Conservation (phyloP, 139 green algal genomes). For the Chlamydomonas sp. region DNA sequence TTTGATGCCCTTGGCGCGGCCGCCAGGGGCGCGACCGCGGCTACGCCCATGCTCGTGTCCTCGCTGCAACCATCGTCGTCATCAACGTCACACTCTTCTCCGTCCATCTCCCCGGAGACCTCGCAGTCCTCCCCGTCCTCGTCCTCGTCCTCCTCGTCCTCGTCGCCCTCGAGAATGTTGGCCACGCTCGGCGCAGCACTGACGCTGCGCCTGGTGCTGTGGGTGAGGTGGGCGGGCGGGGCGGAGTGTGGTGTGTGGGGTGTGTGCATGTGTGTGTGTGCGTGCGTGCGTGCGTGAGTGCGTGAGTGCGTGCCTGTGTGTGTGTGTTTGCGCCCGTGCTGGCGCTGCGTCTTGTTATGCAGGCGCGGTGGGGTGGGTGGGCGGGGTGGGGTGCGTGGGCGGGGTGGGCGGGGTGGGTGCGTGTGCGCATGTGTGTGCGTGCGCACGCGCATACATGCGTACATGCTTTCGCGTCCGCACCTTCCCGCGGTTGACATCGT, state of each 20-base stretch:
- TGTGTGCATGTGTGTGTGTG: neutral
- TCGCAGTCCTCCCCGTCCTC: too few species aligned
- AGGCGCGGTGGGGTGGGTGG: neutral
- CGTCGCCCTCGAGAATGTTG: neutral
- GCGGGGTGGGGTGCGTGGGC: neutral
- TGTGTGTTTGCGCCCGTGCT: constrained; percentile 2
- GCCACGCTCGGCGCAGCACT: neutral
- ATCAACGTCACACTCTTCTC: neutral
- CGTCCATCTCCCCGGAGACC: neutral
- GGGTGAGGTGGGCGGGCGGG: neutral
- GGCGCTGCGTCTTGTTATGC: too few species aligned
- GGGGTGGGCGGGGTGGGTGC: too few species aligned
- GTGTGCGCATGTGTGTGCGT: too few species aligned
- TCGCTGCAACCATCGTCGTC: too few species aligned
- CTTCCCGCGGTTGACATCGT: too few species aligned
- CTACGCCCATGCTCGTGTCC: too few species aligned
- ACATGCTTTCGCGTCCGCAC: too few species aligned
- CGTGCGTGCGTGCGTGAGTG: neutral
- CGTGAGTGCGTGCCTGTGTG: neutral
- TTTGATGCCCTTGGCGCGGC: too few species aligned
- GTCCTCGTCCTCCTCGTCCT: neutral
- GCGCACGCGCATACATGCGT: too few species aligned
- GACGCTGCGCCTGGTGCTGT: neutral
- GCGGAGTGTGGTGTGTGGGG: neutral
- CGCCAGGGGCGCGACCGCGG: too few species aligned